Evolutionary conservation across 176 grass and related monocot species (phyloP).

Genomic region (Triticum timopheevii): DNA sequence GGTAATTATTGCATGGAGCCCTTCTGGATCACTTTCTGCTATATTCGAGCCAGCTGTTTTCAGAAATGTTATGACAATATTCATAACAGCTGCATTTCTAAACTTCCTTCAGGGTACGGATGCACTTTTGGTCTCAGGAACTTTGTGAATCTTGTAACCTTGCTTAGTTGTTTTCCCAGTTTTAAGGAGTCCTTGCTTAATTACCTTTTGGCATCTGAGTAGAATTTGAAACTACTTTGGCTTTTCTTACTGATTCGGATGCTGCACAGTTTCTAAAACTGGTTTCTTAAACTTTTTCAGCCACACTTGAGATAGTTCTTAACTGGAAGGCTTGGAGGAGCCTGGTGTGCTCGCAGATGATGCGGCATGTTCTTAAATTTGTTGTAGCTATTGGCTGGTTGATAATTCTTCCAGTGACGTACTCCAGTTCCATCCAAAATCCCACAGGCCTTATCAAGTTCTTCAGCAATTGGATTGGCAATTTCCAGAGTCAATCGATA

Average conservation of each 20-base stretch:
- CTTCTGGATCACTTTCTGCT: no score
- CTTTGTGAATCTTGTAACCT: not conserved
- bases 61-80: conserved; percentile 87
- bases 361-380: conserved; percentile 85
- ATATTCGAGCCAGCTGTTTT: conserved; percentile 48
- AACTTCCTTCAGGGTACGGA: conserved; percentile 86
- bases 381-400: conserved; percentile 77
- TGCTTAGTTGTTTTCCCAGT: not conserved
- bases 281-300: conserved; percentile 45
- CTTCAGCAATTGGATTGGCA: conserved; percentile 83
- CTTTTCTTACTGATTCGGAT: conserved; percentile 15
- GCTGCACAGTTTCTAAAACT: conserved; percentile 24
- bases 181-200: conserved; percentile 4
- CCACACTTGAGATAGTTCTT: conserved; percentile 77
- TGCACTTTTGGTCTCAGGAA: not conserved
- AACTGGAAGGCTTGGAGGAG: conserved; percentile 94
- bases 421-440: conserved; percentile 76
- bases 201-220: not conserved
- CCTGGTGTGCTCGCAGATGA: conserved; percentile 66
- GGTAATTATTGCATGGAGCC: conserved; percentile 84
- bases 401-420: conserved; percentile 76
- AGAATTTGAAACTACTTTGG: not conserved
- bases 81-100: conserved; percentile 88
- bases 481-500: conserved; percentile 62
- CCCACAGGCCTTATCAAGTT: conserved; percentile 79